phyloP scores from a whole-genome alignment of 345 rosid genomes.

The Cardiospermum halicacabum region DNA sequence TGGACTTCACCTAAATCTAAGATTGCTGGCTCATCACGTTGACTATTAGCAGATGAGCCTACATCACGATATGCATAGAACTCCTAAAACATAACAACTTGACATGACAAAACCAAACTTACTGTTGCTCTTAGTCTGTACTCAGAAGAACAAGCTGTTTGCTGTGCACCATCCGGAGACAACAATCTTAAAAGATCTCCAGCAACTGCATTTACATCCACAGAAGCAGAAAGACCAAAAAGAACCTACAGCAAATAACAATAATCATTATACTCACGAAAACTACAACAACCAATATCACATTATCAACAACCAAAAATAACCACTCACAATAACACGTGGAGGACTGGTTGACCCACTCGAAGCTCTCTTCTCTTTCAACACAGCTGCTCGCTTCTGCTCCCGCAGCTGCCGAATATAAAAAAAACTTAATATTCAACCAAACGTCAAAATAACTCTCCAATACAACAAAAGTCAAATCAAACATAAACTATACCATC shows the following conservation, averaged over 20 bases:
- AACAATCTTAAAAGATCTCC: conserved; percentile 50
- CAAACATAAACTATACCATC: conserved; percentile 41
- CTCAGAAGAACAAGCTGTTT: conserved; percentile 61
- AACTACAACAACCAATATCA: neutral
- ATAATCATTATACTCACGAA: neutral
- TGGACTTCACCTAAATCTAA: neutral
- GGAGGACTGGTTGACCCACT: conserved; percentile 59
- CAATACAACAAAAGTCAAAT: neutral
- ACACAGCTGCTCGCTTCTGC: conserved; percentile 70
- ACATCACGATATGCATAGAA: neutral
- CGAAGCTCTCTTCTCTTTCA: conserved; percentile 74
- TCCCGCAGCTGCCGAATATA: conserved; percentile 53
- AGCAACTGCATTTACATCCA: conserved; percentile 48
- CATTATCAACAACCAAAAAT: neutral
- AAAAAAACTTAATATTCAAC: neutral
- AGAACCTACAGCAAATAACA: conserved; percentile 46
- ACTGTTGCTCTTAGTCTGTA: conserved; percentile 72
- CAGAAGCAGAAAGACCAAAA: conserved; percentile 70
- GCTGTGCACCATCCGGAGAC: conserved; percentile 34
- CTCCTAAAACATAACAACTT: neutral
- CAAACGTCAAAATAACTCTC: neutral
- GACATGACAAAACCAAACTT: conserved; percentile 21
- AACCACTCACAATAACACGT: conserved; percentile 64
- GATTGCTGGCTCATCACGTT: neutral
- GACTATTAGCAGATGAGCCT: neutral